A percentile compares a stretch with the other conserved stretches of the same genome.
Evolutionary conservation across 768 basidiomycete species (phyloP).

Genomic region (Exsudoporus frostii): DNA sequence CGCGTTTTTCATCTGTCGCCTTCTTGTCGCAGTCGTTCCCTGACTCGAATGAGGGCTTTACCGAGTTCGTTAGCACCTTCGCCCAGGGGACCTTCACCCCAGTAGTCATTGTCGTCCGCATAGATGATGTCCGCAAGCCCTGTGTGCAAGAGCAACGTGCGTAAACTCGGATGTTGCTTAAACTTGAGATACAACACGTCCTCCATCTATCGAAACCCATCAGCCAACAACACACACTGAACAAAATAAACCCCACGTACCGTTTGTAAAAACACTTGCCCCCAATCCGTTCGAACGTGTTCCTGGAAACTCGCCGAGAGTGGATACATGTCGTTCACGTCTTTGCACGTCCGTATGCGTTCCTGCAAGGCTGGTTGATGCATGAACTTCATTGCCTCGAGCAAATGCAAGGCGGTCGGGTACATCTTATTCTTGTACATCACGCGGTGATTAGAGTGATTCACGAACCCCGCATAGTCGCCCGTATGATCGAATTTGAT

Average conservation of each 20-base stretch:
- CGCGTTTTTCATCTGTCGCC: slow-evolving; percentile 12
- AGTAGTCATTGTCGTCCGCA: slow-evolving; percentile 57
- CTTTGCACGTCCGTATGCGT: slow-evolving; percentile 45
- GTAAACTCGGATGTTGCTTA: slow-evolving; percentile 62
- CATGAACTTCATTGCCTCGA: slow-evolving; percentile 71
- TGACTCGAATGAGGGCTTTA: slow-evolving; percentile 51
- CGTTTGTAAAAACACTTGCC: slow-evolving; percentile 42
- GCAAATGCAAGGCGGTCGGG: slow-evolving; percentile 71
- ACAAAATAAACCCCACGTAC: slow-evolving; percentile 35
- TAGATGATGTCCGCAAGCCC: slow-evolving; percentile 50
- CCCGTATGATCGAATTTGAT: slow-evolving; percentile 43
- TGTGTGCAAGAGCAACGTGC: slow-evolving; percentile 52
- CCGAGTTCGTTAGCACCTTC: slow-evolving; percentile 64
- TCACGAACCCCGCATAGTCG: slow-evolving; percentile 52
- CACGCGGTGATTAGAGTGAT: slow-evolving; percentile 63
- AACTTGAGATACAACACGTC: slow-evolving; percentile 68
- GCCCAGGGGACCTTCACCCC: slow-evolving; percentile 57
- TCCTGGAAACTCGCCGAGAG: slow-evolving; percentile 33
- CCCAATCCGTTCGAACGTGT: slow-evolving; percentile 56
- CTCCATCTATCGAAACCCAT: slow-evolving; percentile 49
- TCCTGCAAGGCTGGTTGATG: slow-evolving; percentile 53
- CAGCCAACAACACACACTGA: background rate
- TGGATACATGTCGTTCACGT: slow-evolving; percentile 37
- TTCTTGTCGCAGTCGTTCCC: slow-evolving; percentile 43
- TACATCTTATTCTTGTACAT: slow-evolving; percentile 52